Conservation (phyloP, 2,329 filamentous ascomycete species). For the Venturia pyrina region DNA sequence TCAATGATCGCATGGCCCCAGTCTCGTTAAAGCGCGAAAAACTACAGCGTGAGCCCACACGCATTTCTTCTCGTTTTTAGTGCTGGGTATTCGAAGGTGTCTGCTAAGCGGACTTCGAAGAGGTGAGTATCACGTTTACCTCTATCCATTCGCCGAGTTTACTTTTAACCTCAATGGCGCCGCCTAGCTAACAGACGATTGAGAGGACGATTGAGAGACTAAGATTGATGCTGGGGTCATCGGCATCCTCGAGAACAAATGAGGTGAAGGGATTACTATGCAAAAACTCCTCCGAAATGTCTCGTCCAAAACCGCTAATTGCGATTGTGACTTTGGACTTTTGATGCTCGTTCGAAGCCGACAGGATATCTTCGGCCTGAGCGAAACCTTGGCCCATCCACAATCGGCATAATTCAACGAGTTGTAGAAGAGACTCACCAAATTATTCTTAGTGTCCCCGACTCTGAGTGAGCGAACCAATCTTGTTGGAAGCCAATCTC, state of each 20-base stretch:
- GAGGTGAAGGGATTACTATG: slow-evolving; percentile 11
- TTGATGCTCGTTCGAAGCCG: not conserved
- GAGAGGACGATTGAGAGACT: slow-evolving; percentile 14
- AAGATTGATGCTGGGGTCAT: slow-evolving; percentile 14
- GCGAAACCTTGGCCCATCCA: slow-evolving; percentile 39
- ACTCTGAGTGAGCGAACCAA: slow-evolving; percentile 47
- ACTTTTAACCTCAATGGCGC: slow-evolving; percentile 14
- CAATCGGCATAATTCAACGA: slow-evolving; percentile 50
- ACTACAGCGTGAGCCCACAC: not conserved
- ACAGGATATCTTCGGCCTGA: slow-evolving; percentile 1
- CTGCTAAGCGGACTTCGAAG: not conserved
- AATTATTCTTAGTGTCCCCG: slow-evolving; percentile 43
- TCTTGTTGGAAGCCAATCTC: slow-evolving; percentile 14
- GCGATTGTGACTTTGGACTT: slow-evolving; percentile 11
- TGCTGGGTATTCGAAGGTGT: not conserved
- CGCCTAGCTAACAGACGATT: slow-evolving; percentile 12
- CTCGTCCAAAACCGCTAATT: slow-evolving; percentile 14
- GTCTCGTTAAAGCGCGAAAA: not conserved
- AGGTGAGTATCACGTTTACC: slow-evolving; percentile 11
- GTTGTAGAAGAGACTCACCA: slow-evolving; percentile 55
- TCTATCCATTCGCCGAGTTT: slow-evolving; percentile 13
- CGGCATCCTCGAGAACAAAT: slow-evolving; percentile 15
- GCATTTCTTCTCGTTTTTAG: not conserved
- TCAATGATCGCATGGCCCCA: not conserved
- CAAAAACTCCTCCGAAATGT: slow-evolving; percentile 14